Evolutionary conservation across 257 asterid genomes (phyloP).

Genomic region (Nicotiana tabacum): DNA sequence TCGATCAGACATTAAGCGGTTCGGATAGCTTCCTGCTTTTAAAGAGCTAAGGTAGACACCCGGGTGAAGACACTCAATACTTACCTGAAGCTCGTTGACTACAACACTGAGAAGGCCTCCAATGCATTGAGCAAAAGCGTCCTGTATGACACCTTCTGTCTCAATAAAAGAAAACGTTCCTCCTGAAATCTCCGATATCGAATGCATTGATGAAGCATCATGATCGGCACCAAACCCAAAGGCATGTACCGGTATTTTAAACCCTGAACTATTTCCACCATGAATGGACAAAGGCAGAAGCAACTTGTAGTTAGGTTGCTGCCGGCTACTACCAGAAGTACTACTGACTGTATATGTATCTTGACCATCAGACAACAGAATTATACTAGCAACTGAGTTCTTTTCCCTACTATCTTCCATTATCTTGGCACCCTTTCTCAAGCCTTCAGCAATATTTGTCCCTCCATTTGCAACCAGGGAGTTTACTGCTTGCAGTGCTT

Average conservation of each 20-base stretch:
- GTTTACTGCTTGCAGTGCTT: constrained; percentile 83
- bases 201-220: constrained; percentile 88
- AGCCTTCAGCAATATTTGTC: constrained; percentile 92
- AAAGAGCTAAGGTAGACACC: constrained; percentile 43
- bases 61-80: constrained; percentile 52
- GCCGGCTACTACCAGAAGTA: constrained; percentile 23
- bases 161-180: constrained; percentile 97
- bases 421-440: constrained; percentile 86
- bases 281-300: constrained; percentile 75
- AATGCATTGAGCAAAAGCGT: constrained; percentile 98
- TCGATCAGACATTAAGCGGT: constrained; percentile 40
- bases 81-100: constrained; percentile 64
- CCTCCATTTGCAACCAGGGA: constrained; percentile 91
- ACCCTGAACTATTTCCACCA: constrained; percentile 40
- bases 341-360: constrained; percentile 81
- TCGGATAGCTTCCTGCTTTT: constrained; percentile 76
- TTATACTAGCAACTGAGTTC: constrained; percentile 83
- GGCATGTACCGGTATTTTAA: constrained; percentile 81
- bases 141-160: constrained; percentile 91
- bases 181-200: constrained; percentile 87
- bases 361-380: constrained; percentile 87
- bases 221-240: constrained; percentile 93
- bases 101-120: constrained; percentile 95
- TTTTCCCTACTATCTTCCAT: constrained; percentile 82
- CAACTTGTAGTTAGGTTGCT: constrained; percentile 45